Evolutionary conservation across 2,329 filamentous ascomycete genomes (phyloP).

Genomic region (Aspergillus felis): DNA sequence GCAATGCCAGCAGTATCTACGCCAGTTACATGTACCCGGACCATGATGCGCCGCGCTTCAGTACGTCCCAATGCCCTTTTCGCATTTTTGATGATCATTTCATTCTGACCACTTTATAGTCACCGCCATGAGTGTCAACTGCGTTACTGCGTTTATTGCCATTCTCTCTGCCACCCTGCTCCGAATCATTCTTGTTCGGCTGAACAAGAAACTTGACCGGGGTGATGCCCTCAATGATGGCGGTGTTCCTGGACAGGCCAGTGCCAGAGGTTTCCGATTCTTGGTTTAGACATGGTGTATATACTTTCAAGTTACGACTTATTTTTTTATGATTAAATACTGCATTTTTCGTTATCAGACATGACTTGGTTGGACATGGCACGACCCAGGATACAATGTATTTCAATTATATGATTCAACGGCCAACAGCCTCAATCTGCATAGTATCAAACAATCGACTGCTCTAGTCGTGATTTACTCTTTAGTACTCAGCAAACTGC

Average conservation of each 20-base stretch:
- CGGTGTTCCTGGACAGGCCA: constrained; percentile 52
- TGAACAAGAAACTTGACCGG: constrained; percentile 67
- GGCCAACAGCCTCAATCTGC: neutral
- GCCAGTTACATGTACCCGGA: constrained; percentile 65
- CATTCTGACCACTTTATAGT: constrained; percentile 28
- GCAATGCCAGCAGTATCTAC: constrained; percentile 67
- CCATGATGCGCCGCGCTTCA: constrained; percentile 36
- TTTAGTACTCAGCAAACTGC: neutral
- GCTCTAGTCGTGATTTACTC: neutral
- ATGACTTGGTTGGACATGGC: neutral
- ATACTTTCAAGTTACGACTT: neutral
- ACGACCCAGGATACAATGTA: neutral
- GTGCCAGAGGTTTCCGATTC: constrained; percentile 63
- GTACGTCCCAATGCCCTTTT: constrained; percentile 34
- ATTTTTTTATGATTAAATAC: neutral
- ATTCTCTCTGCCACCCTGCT: constrained; percentile 62
- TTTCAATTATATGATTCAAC: neutral
- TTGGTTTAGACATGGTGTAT: constrained; percentile 44
- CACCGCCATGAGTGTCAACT: constrained; percentile 66
- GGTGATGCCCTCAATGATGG: constrained; percentile 50
- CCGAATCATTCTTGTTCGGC: constrained; percentile 57
- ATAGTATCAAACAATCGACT: neutral
- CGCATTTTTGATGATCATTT: constrained; percentile 26
- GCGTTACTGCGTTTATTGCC: constrained; percentile 59
- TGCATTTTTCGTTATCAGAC: neutral